Evolutionary conservation across 805 yeast genomes (phyloP), one percentile per base, ranked within the genome.

Genomic region (Wickerhamomyces chambardii): DNA sequence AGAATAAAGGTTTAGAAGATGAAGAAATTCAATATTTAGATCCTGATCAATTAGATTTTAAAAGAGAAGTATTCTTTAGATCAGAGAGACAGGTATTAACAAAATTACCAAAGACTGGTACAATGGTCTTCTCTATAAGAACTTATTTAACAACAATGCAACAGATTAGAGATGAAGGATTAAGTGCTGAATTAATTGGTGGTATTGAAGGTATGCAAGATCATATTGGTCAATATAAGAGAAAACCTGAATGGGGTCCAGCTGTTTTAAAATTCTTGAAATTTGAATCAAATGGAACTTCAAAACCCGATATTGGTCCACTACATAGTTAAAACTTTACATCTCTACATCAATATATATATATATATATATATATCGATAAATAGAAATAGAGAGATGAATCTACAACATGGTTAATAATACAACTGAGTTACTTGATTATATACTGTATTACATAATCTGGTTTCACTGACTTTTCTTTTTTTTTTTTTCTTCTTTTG

Each of bases 191-290:
- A 15, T 56, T 84, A 16, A 60, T 66, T 31, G 78, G 74, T 8
- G 85, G 87, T 2, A 71, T 84, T 26, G 69, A 70, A 17, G 80
- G 77, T 1, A 65, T 83, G 50, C 79, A 81, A 8, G 73, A 63
- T 4, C 72, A 63, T 18, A 53, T 82, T 37, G 75, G 76, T 1
- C 58, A 60, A 19, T 84, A 84, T 59, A 84, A 84, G 53, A 65
- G 73, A 38, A 65, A 73, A 24, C 66, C 67, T 2, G 76, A 64
- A 42, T 83, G 92, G 87, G 85, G 87, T 1, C 73, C 72, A 1
- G 80, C 89, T 0, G 78, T 75, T 0, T 61, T 62, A 39, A 44
- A 56, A 4, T 71, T 55, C 34, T 33, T 70, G 41, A 54, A 50
- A 25, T 61, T 61, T 3, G 62, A 64, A 31, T 46, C 61, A 6